Base-by-base conservation (phyloP, 2,329 filamentous ascomycete species). In the Fusarium pseudocircinatum region DNA sequence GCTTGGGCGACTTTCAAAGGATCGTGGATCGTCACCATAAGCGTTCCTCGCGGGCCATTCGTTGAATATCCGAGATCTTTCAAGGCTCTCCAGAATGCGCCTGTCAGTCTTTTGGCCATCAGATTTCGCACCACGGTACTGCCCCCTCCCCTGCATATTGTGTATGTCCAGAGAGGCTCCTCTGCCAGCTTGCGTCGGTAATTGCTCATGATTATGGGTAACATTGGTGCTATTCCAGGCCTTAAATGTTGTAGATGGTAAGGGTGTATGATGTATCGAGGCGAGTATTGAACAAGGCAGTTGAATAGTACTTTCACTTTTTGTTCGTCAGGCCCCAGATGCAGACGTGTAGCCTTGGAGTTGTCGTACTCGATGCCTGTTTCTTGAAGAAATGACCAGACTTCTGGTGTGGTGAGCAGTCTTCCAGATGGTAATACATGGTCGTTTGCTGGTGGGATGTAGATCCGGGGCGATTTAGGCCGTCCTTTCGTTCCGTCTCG, bases 151-250 rank as follows among this genome's bases (percentile, higher is more conserved):
- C 54, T 37, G 24, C 34, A 34, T 26, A 77, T 75, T 5, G 75
- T 67, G 44, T 80, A 73, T 14, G 82, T 62, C 82, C 82, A 84
- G 22, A 84, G 70, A 36, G 81, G 78, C 43, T 79, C 66, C 28
- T 79, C 69, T 15, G 57, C 57, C 7, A 72, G 26, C 63, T 77
- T 81, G 5, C 63, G 67, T n/a, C 73, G 76, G 63, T 81, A 81
- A 30, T 76, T 71, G 37, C 61, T 54, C 54, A 78, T 77, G n/a
- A 78, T 67, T 36, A 69, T 49, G 4, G 77, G 70, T 8, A 71
- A 64, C 28, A 82, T 65, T 1, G 83, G 78, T 54, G 84, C 80
- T 11, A 79, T 81, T 15, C 75, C 75, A 3, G 79, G 77, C 11
- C 78, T 77, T 26, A 85, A 77, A 62, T 77, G 82, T 11, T 72